Percentiles rank a stretch among this genome's conserved stretches.
phyloP scores from a whole-genome alignment of 108 stramenopile genomes.

The Pseudonitzschia delicatissima region DNA sequence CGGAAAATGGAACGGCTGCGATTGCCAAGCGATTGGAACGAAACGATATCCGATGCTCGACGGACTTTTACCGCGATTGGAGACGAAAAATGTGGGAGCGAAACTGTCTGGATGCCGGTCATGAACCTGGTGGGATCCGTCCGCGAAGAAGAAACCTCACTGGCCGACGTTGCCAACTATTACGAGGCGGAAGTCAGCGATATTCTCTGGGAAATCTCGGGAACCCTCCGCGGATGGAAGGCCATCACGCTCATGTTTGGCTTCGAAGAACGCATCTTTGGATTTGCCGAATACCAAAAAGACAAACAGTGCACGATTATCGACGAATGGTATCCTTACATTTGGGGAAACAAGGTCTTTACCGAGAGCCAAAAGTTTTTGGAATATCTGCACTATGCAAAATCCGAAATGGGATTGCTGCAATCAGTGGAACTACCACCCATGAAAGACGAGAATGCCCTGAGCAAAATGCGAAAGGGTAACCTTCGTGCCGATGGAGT shows the following conservation, averaged over 20 bases:
- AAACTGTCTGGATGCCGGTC: constrained; percentile 58
- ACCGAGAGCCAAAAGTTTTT: constrained; percentile 41
- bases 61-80: constrained; percentile 82
- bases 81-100: constrained; percentile 83
- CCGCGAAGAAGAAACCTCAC: constrained; percentile 63
- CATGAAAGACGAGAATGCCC: constrained; percentile 8
- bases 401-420: constrained; percentile 51
- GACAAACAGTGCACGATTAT: constrained; percentile 51
- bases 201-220: constrained; percentile 78
- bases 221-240: constrained; percentile 60
- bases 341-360: constrained; percentile 52
- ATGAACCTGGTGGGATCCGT: constrained; percentile 72
- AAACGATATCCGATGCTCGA: constrained; percentile 56
- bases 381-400: constrained; percentile 75
- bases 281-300: constrained; percentile 52
- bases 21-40: constrained; percentile 58
- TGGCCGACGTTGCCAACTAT: constrained; percentile 69
- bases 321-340: constrained; percentile 71
- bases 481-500: constrained; percentile 85
- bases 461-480: constrained; percentile 57
- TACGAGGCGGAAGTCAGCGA: constrained; percentile 79
- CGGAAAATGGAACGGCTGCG: constrained; percentile 83
- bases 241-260: constrained; percentile 81
- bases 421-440: constrained; percentile 46
- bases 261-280: constrained; percentile 80